Evolutionary conservation across 495 filamentous ascomycete species (phyloP).

Genomic region (Penicillium coprophilum): DNA sequence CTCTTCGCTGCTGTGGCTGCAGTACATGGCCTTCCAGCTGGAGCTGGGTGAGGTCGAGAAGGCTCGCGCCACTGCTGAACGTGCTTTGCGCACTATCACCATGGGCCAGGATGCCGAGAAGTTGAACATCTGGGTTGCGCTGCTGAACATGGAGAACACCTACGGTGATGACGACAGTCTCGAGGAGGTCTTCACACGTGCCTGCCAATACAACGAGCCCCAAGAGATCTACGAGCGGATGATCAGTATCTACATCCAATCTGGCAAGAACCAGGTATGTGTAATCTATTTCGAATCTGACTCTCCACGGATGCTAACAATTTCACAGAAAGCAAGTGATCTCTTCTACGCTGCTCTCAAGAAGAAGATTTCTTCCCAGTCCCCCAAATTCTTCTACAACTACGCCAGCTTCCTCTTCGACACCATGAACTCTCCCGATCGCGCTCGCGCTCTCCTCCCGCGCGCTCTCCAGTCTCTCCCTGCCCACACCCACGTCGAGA

Average conservation of each 20-base stretch:
- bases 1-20: constrained; percentile 84
- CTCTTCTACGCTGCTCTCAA: constrained; percentile 84
- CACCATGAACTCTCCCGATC: constrained; percentile 62
- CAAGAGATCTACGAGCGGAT: constrained; percentile 87
- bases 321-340: constrained; percentile 74
- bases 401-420: constrained; percentile 90
- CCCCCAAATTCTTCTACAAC: constrained; percentile 83
- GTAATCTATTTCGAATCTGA: constrained; percentile 2
- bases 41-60: constrained; percentile 82
- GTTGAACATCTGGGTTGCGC: constrained; percentile 89
- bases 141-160: constrained; percentile 89
- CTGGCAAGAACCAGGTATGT: constrained; percentile 68
- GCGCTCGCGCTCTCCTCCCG: constrained; percentile 75
- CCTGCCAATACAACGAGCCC: constrained; percentile 90
- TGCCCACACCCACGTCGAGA: constrained; percentile 64
- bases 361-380: constrained; percentile 73
- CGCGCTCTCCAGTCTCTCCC: constrained; percentile 85
- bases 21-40: constrained; percentile 96
- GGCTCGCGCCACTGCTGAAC: constrained; percentile 83
- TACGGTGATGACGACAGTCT: constrained; percentile 85
- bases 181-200: constrained; percentile 85
- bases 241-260: constrained; percentile 91
- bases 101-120: constrained; percentile 86
- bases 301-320: constrained; percentile 31
- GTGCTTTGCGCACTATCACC: constrained; percentile 84